These are phyloP conservation scores for Amanita rubescens DNA, from an alignment of 768 basidiomycete genomes.

Conservation along the genomic window DNA sequence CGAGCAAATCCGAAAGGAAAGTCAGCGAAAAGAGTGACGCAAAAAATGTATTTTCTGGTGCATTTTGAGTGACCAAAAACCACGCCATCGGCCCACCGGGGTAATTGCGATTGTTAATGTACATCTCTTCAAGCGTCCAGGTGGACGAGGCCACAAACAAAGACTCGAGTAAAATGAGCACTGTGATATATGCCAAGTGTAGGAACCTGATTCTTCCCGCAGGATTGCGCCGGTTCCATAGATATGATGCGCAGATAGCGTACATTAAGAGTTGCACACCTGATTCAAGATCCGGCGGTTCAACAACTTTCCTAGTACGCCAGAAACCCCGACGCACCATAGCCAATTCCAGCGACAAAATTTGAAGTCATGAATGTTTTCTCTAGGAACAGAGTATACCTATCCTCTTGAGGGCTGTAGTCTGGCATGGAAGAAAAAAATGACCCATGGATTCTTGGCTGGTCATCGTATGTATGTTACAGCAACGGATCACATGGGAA, in stretches of 20 bases:
- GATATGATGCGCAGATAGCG: background rate
- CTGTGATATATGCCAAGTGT: conserved; percentile 30
- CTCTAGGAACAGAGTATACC: background rate
- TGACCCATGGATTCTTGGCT: background rate
- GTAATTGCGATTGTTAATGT: conserved; percentile 34
- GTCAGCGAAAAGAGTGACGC: conserved; percentile 35
- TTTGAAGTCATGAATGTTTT: background rate
- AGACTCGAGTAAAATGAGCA: conserved; percentile 30
- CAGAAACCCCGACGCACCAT: background rate
- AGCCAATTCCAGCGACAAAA: conserved; percentile 1
- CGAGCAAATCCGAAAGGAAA: conserved; percentile 30
- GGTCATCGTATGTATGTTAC: background rate
- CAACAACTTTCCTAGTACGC: background rate
- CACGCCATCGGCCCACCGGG: conserved; percentile 38
- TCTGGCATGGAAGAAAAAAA: background rate
- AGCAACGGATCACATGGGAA: background rate
- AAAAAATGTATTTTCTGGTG: conserved; percentile 35
- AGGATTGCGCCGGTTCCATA: conserved; percentile 1
- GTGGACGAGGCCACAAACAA: conserved; percentile 32
- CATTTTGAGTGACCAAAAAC: conserved; percentile 34
- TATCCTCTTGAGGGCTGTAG: background rate
- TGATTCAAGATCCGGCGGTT: background rate
- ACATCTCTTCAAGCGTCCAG: conserved; percentile 32
- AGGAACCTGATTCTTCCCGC: background rate
- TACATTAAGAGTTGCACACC: conserved; percentile 2